phyloP scores from a whole-genome alignment of 345 rosid species.

The Theobroma cacao region DNA sequence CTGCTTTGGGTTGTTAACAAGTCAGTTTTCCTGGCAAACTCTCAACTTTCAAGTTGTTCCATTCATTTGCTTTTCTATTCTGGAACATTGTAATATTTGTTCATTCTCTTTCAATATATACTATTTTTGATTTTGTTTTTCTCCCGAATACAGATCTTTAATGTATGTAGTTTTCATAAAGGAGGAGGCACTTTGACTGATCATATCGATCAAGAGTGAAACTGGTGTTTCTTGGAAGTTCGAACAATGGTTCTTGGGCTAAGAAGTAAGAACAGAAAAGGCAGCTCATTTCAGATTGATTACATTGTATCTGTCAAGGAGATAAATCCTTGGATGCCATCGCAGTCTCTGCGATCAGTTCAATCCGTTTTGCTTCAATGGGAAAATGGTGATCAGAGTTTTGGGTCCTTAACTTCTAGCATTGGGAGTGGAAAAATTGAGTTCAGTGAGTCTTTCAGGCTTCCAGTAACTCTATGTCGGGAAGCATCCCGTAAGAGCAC shows the following conservation, averaged over 20 bases:
- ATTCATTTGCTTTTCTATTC: neutral
- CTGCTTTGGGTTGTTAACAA: neutral
- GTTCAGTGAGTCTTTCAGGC: slow-evolving; percentile 60
- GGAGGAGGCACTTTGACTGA: slow-evolving; percentile 24
- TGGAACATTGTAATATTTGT: neutral
- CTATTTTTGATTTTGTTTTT: neutral
- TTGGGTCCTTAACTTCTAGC: slow-evolving; percentile 55
- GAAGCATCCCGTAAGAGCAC: slow-evolving; percentile 49
- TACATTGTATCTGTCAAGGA: slow-evolving; percentile 50
- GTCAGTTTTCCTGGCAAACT: neutral
- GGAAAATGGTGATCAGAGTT: slow-evolving; percentile 64
- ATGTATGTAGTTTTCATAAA: neutral
- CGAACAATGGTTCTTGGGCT: slow-evolving; percentile 64
- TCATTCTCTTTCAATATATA: neutral
- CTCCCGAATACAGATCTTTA: slow-evolving; percentile 15
- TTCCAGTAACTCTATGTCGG: slow-evolving; percentile 43
- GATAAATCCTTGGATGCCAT: slow-evolving; percentile 85
- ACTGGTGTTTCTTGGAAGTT: slow-evolving; percentile 7
- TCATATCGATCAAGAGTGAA: slow-evolving; percentile 16
- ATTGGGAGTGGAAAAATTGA: slow-evolving; percentile 61
- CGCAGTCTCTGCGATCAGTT: slow-evolving; percentile 39
- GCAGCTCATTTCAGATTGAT: slow-evolving; percentile 31
- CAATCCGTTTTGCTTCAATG: slow-evolving; percentile 72
- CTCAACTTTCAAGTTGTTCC: neutral
- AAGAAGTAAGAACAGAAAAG: slow-evolving; percentile 53